These are phyloP conservation scores for Elaeagnus macrophylla DNA, from an alignment of 306 rosid species.

Conservation along the genomic window DNA sequence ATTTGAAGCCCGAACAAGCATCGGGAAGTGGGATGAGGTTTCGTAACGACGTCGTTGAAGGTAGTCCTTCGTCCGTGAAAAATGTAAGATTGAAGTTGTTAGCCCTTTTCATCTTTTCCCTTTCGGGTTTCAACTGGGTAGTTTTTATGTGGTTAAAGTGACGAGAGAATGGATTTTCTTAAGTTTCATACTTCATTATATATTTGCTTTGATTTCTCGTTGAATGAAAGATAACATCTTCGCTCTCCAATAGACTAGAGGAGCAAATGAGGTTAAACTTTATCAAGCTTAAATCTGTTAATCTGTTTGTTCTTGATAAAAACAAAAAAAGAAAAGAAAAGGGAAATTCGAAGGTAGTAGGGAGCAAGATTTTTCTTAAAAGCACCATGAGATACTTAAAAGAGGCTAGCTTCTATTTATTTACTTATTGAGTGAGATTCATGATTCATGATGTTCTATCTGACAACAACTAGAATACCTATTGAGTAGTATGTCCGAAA, in stretches of 20 bases:
- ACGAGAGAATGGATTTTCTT: no score
- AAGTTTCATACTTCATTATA: no score
- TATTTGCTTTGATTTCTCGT: no score
- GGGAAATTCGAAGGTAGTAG: conserved; percentile 6
- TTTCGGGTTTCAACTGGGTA: not conserved
- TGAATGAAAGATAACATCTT: no score
- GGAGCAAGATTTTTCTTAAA: conserved; percentile 1
- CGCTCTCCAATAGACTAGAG: no score
- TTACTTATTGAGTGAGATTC: no score
- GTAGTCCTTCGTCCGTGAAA: conserved; percentile 46
- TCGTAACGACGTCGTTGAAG: conserved; percentile 58
- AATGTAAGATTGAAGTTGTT: conserved; percentile 40
- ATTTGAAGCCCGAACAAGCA: conserved; percentile 71
- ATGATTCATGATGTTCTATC: no score
- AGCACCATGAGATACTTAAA: conserved; percentile 4
- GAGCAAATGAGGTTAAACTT: no score
- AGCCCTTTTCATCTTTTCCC: not conserved
- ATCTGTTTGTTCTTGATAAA: not conserved
- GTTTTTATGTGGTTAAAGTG: not conserved
- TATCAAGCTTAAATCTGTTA: no score
- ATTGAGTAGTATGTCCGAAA: no score
- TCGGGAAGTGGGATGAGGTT: conserved; percentile 78
- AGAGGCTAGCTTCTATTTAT: not conserved
- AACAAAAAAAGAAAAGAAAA: not conserved
- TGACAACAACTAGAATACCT: no score